Base-by-base conservation (phyloP, 345 rosid genomes). In the Psidium guajava region DNA sequence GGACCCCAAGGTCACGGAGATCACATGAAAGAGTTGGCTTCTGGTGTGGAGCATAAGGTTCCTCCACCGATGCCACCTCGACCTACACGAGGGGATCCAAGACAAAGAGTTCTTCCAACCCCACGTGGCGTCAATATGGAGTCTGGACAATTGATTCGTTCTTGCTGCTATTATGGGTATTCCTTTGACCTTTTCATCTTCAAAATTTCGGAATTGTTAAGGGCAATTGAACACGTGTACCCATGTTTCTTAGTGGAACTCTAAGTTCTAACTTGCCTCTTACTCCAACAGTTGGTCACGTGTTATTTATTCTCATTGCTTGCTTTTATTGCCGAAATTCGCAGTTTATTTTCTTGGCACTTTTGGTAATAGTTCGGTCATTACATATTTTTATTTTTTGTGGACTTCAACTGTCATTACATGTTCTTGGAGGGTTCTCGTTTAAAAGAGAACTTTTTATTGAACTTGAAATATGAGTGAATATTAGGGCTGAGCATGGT, bases 91-190 rank as follows among this genome's bases (percentile, higher is more conserved):
- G 99, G 98, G 82, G 99, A 99, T 82, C 99, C 99, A 47, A 98
- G 99, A 51, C 99, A 97, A 89, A 92, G 99, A 90, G 90, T 94
- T 84, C 93, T 96, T 85, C 99, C 99, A 83, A 97, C 98, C 85
- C 99, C 98, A 61, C 99, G 99, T 81, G 99, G 99, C 88, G 99
- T 97, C 81, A 97, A 95, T 89, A 27, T 96, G 99, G 99, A 97
- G 99, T 91, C 92, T 97, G 54, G 99, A 97, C 90, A 97, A 97
- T 89, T 96, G 99, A 85, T 97, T 97, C 88, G 99, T 97, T 87
- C 99, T 97, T 88, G 99, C 99, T 47, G 99, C 99, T 87, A 94
- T 93, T 81, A 97, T 97, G 99, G 99, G 99, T 97, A 95, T 82
- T 52, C 14, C 44, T 51, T 86, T 86, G 77, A 54, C 77, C 49